Evolutionary conservation across 1,284 basidiomycete genomes (phyloP), one percentile per base, ranked within the genome.

Genomic region (Exobasidium rhododendri): DNA sequence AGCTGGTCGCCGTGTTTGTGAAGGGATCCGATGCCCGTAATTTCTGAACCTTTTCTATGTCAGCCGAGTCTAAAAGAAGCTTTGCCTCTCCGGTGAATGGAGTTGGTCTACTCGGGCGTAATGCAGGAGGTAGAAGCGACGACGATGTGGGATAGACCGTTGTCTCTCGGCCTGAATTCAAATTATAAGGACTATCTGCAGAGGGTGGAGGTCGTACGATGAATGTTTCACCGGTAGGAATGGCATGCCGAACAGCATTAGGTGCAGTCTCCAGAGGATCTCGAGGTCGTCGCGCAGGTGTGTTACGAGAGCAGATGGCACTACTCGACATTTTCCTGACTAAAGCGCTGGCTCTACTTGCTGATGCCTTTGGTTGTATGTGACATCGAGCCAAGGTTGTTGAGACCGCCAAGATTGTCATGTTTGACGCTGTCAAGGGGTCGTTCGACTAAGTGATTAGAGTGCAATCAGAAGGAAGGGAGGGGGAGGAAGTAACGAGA

Each of bases 161-260:
- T 24, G 47, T 6, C 4, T 50, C n/a, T 20, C 47, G 22, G 17
- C 35, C 17, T 10, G 17, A 40, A 10, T 17, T 17, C 35, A 40
- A 17, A 40, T 40, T 40, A 17, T 40, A 40, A 24, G 47, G 47
- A 50, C 47, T 50, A 14, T 20, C 47, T 6, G 28, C 47, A 4
- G 69, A 58, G 13, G 77, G 75, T 0, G 77, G 68, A 3, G 73
- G 69, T 24, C 77, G 73, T 11, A 72, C 69, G 60, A 79, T 73
- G 53, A 79, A 71, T 6, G 71, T 77, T 50, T 72, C 73, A 44
- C 77, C 76, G 1, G 64, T 44, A 4, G 61, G 47, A 14, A 79
- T 64, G 0, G 69, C 61, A 62, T 74, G 71, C 20, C 70, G 71
- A 5, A 60, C 54, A 0, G 74, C 76, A 31, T 68, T 64, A 1